A percentile compares a stretch with the other conserved stretches of the same genome.
These are phyloP conservation scores for Maudiozyma bulderi DNA, from an alignment of 805 yeast species.

Conservation along the genomic window DNA sequence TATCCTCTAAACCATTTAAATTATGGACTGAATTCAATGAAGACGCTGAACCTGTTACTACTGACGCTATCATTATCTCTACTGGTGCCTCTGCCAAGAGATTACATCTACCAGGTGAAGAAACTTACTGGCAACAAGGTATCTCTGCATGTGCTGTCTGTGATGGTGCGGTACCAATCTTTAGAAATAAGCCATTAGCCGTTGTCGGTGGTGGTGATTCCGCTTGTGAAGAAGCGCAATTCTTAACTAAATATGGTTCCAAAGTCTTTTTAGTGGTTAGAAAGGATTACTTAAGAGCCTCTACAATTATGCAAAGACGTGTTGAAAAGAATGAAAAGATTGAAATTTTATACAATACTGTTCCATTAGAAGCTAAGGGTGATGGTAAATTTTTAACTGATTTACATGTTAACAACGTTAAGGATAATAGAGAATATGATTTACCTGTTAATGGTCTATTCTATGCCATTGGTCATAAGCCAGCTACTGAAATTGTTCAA, in stretches of 20 bases:
- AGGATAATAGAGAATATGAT: slow-evolving; percentile 59
- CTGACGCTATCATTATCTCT: slow-evolving; percentile 87
- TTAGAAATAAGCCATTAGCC: slow-evolving; percentile 95
- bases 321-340: slow-evolving; percentile 75
- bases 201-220: slow-evolving; percentile 99
- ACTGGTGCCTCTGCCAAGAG: slow-evolving; percentile 99
- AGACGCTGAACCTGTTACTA: slow-evolving; percentile 80
- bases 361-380: slow-evolving; percentile 83
- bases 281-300: slow-evolving; percentile 90
- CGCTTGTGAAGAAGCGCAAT: slow-evolving; percentile 97
- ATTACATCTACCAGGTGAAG: slow-evolving; percentile 91
- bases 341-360: slow-evolving; percentile 82
- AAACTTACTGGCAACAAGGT: slow-evolving; percentile 97
- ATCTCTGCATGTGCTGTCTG: slow-evolving; percentile 99
- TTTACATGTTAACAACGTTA: slow-evolving; percentile 58
- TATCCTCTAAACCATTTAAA: slow-evolving; percentile 84
- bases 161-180: slow-evolving; percentile 99
- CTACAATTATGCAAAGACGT: slow-evolving; percentile 94
- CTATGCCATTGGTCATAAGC: slow-evolving; percentile 96
- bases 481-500: slow-evolving; percentile 78
- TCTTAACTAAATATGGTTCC: slow-evolving; percentile 94
- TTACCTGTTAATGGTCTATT: slow-evolving; percentile 82
- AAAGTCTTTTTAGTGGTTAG: slow-evolving; percentile 90
- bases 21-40: slow-evolving; percentile 95
- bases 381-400: slow-evolving; percentile 73